phyloP scores from a whole-genome alignment of 176 grass and related monocot genomes.

The Oropetium thomaeum region DNA sequence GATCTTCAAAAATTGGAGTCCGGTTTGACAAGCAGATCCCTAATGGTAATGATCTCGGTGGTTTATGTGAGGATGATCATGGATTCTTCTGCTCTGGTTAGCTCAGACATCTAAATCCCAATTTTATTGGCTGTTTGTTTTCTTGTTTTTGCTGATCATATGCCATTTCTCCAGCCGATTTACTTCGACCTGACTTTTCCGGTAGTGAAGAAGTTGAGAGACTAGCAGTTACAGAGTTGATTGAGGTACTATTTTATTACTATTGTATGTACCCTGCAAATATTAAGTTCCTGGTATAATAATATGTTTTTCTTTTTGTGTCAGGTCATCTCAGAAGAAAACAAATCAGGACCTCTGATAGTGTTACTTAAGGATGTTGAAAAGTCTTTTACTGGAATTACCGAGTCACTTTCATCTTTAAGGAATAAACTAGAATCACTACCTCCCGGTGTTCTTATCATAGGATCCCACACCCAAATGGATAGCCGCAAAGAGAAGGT shows the following conservation, averaged over 20 bases:
- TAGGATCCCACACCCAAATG: constrained; percentile 85
- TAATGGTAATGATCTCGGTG: constrained; percentile 98
- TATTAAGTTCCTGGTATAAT: background rate
- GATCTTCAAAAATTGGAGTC: constrained; percentile 92
- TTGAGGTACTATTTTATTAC: constrained; percentile 60
- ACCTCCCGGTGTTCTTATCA: constrained; percentile 83
- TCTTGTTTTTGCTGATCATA: constrained; percentile 29
- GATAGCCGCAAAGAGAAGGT: constrained; percentile 99
- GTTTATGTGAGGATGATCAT: constrained; percentile 93
- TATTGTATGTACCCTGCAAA: background rate
- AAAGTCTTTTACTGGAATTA: constrained; percentile 87
- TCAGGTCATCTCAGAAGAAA: constrained; percentile 91
- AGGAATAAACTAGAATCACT: constrained; percentile 79
- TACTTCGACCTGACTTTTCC: constrained; percentile 65
- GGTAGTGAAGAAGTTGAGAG: constrained; percentile 77
- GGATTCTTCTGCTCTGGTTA: constrained; percentile 97
- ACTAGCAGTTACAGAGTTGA: constrained; percentile 75
- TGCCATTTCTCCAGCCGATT: constrained; percentile 52
- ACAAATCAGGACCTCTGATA: constrained; percentile 83
- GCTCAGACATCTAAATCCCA: constrained; percentile 28
- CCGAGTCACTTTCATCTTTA: constrained; percentile 70
- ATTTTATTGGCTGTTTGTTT: constrained; percentile 3
- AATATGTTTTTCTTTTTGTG: constrained; percentile 31
- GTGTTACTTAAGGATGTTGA: constrained; percentile 92
- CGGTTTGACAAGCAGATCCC: constrained; percentile 93